Conservation (phyloP, 352 stramenopile genomes). For the Chrysophaeum taylorii region DNA sequence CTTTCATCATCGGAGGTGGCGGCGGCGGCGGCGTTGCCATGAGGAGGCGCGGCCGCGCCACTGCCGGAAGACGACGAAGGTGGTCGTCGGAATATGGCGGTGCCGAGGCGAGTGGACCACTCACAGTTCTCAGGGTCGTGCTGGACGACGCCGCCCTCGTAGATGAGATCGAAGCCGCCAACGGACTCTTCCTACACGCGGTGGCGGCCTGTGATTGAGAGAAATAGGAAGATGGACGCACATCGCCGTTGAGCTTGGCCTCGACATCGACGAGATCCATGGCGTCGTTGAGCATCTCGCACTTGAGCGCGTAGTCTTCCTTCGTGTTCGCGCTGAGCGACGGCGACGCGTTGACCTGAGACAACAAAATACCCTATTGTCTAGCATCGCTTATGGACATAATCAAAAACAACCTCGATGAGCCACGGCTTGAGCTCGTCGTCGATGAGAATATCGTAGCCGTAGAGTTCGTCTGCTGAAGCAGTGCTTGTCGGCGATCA, state of each 20-base stretch:
- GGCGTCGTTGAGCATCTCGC: constrained; percentile 80
- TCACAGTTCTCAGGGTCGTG: constrained; percentile 18
- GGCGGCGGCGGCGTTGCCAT: no score
- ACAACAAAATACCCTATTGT: no score
- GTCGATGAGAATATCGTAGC: constrained; percentile 73
- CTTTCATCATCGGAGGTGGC: no score
- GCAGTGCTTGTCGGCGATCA: constrained; percentile 88
- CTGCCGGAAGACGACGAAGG: no score
- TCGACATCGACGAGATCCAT: constrained; percentile 85
- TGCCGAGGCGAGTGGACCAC: constrained; percentile 18
- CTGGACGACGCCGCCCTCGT: constrained; percentile 35
- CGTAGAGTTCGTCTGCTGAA: constrained; percentile 90
- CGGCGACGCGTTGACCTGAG: constrained; percentile 83
- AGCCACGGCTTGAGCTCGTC: constrained; percentile 76
- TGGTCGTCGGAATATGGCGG: no score
- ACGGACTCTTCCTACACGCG: constrained; percentile 39
- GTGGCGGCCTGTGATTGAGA: background rate
- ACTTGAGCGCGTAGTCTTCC: constrained; percentile 81
- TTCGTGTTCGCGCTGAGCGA: constrained; percentile 76
- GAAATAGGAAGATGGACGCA: background rate
- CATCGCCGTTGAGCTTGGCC: constrained; percentile 35
- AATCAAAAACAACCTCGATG: no score
- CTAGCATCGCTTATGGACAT: no score
- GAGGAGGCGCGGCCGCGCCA: no score
- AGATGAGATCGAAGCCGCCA: constrained; percentile 49